Base-by-base conservation (phyloP, 2,329 filamentous ascomycete genomes). In the Peltaster fructicola region DNA sequence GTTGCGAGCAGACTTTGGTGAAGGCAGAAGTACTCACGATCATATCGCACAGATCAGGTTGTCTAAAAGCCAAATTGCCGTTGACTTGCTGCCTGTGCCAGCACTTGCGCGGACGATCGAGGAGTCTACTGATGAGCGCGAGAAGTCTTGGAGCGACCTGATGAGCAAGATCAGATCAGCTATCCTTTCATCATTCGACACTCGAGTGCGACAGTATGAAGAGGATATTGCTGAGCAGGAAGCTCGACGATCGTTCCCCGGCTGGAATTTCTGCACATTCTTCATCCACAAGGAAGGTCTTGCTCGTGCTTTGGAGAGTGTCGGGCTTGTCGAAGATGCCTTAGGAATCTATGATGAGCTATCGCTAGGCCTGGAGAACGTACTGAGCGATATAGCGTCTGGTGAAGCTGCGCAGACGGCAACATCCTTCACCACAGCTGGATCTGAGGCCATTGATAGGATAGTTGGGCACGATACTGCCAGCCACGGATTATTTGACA, bases 191-290 rank as follows among this genome's bases (percentile, higher is more conserved):
- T 91, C 84, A 2, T 98, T 98, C 45, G 85, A 95, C 52, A 63
- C 73, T 38, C 70, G 88, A 6, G 88, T 98, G 1, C 72, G 68
- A 11, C 85, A 95, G 42, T 98, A 98, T 48, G 88, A 98, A 50
- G 84, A 93, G 31, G 88, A 98, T 39, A 92, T 98, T 38, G 77
- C 80, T 34, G 88, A 93, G 49, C 88, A 84, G 44, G 85, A 95
- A 39, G 68, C 74, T 1, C 84, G 95, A 48, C 67, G 85, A 22
- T 73, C 62, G 16, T 55, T 98, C 10, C 88, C 88, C 0, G 88
- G 88, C 1, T 98, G 88, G 88, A 98, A 98, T 45, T 98, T 98
- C 47, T 95, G 88, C 52, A 98, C 88, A 0, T 98, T 98, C 48
- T 98, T 98, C 48, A 84, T 98, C 9, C 62, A 98, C 6, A 98